Evolutionary conservation across 768 basidiomycete genomes (phyloP), one percentile per base, ranked within the genome.

Genomic region (Amanita exitialis): DNA sequence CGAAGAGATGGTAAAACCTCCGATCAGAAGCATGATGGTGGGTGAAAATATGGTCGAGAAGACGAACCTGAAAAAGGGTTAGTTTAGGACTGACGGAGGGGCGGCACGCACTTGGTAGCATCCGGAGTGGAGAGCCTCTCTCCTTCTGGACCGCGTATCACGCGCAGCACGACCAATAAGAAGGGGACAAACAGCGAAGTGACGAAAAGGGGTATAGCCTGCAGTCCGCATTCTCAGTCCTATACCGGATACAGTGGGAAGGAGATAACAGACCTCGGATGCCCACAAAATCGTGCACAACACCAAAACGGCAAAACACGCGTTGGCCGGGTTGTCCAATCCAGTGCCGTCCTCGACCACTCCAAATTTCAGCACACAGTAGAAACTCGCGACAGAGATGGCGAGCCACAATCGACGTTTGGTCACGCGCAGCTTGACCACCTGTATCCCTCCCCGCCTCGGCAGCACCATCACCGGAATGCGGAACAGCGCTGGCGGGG

Each of bases 131-230:
- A 58, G 45, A 94, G 54, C 5, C 77, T 61, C 23, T 75, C 71
- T 0, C 72, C 79, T 23, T 86, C 77, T 1, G 66, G 62, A 20
- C 80, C 73, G 2, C 84, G 76, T 25, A 97, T 76, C 30, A 97
- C 87, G 32, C 80, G 79, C 13, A 95, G 69, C n/a, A 81, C 67
- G n/a, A 96, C 86, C 28, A 96, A 77, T 3, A 97, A 75, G 41
- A 95, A 70, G 0, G 96, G 96, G 3, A 98, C 83, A 45, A 86
- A 73, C 57, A 86, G 82, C 2, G 93, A 95, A 0, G 96, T 99
- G n/a, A 95, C 92, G 61, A 98, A 99, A 6, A 98, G 76, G 2
- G 96, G 93, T 53, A 98, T 93, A 20, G 94, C 92, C 91, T 95
- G 56, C 10, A 55, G n/a, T 12, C 32, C 32, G 10, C 32, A 32